Evolutionary conservation across 2,329 filamentous ascomycete species (phyloP).

Genomic region (Pseudophaeomoniella oleicola): DNA sequence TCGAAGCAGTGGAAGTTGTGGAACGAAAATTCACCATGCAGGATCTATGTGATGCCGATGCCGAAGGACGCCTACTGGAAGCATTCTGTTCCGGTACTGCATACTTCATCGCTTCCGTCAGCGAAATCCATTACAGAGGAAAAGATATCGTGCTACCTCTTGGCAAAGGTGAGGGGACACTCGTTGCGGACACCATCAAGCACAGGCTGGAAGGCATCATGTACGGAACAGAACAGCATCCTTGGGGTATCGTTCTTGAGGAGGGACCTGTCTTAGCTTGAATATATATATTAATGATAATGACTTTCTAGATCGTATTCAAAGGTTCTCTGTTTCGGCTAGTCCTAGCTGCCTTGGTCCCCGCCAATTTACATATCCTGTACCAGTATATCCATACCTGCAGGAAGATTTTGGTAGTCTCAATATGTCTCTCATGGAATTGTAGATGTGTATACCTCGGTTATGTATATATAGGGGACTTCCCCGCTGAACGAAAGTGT

Average conservation of each 20-base stretch:
- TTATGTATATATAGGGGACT: too few relatives aligned
- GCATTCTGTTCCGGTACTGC: slow-evolving; percentile 80
- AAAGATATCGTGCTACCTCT: slow-evolving; percentile 33
- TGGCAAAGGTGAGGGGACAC: slow-evolving; percentile 34
- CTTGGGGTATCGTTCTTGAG: slow-evolving; percentile 54
- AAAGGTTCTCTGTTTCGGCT: too few relatives aligned
- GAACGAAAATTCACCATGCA: slow-evolving; percentile 56
- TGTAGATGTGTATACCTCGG: too few relatives aligned
- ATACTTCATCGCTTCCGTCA: slow-evolving; percentile 9
- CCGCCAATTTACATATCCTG: too few relatives aligned
- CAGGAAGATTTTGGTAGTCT: too few relatives aligned
- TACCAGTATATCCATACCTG: too few relatives aligned
- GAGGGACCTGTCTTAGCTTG: too few relatives aligned
- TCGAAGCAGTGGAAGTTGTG: slow-evolving; percentile 5
- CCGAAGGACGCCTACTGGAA: slow-evolving; percentile 67
- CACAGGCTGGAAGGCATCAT: slow-evolving; percentile 56
- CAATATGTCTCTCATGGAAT: too few relatives aligned
- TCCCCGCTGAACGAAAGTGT: too few relatives aligned
- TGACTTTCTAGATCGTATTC: too few relatives aligned
- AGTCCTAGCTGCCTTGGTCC: too few relatives aligned
- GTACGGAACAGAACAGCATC: slow-evolving; percentile 54
- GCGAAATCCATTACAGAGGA: slow-evolving; percentile 10
- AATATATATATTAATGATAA: too few relatives aligned
- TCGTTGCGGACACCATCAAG: slow-evolving; percentile 43
- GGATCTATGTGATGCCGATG: slow-evolving; percentile 57